A percentile compares a stretch with the other conserved stretches of the same genome.
Evolutionary conservation across 257 asterid genomes (phyloP).

Genomic region (Solanum rostratum): DNA sequence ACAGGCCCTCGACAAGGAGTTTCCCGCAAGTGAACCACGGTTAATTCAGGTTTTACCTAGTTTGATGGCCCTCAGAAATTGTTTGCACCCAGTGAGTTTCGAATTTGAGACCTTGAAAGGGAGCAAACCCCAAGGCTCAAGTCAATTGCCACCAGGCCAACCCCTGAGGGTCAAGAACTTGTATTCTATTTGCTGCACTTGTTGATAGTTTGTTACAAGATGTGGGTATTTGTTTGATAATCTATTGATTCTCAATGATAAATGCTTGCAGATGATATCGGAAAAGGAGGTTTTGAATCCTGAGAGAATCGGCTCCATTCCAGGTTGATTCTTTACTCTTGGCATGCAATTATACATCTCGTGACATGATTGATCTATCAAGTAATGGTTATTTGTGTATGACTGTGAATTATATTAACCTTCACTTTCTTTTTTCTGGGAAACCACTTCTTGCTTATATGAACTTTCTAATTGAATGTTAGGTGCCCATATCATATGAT

Average conservation of each 20-base stretch:
- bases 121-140: no score
- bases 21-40: no score
- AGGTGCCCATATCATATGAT: neutral
- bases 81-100: no score
- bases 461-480: neutral
- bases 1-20: no score
- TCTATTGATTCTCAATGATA: neutral
- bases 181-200: neutral
- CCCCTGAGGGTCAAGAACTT: no score
- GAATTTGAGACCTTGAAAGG: no score
- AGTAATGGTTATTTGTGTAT: neutral
- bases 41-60: no score
- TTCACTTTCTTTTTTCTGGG: neutral
- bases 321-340: slow-evolving; percentile 44
- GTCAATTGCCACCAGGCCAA: no score
- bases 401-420: neutral
- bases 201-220: neutral
- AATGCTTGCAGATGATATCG: slow-evolving; percentile 50
- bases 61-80: no score
- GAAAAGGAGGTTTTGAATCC: slow-evolving; percentile 20
- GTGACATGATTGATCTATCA: neutral
- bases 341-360: neutral
- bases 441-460: neutral
- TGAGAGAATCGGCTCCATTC: slow-evolving; percentile 50
- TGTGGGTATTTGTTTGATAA: neutral